Conservation (phyloP, 345 rosid species). For the Syzygium oleosum region DNA sequence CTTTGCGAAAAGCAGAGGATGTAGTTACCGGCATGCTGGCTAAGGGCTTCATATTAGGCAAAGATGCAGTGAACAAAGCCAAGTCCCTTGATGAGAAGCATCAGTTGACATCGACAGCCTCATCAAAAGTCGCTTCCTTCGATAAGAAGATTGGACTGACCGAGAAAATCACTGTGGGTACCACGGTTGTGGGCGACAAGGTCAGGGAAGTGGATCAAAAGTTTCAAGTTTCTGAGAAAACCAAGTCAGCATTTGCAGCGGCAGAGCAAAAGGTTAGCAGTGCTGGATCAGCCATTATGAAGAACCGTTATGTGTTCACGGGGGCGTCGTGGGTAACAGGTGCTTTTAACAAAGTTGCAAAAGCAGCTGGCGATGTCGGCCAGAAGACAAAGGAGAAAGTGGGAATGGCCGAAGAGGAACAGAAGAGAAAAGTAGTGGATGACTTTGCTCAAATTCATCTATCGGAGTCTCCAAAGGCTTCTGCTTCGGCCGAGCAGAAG, state of each 20-base stretch:
- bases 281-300: slow-evolving; percentile 93
- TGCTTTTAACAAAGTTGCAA: slow-evolving; percentile 71
- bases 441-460: slow-evolving; percentile 79
- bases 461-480: slow-evolving; percentile 66
- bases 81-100: slow-evolving; percentile 84
- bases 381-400: slow-evolving; percentile 91
- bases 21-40: slow-evolving; percentile 90
- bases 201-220: slow-evolving; percentile 92
- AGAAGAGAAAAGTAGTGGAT: slow-evolving; percentile 77
- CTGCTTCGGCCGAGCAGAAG: slow-evolving; percentile 18
- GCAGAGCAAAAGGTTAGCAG: slow-evolving; percentile 82
- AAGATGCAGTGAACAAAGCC: slow-evolving; percentile 84
- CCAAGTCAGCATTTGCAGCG: slow-evolving; percentile 77
- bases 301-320: slow-evolving; percentile 71
- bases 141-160: slow-evolving; percentile 82
- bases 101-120: slow-evolving; percentile 80
- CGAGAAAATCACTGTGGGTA: slow-evolving; percentile 73
- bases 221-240: slow-evolving; percentile 92
- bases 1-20: slow-evolving; percentile 80
- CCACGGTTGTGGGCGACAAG: slow-evolving; percentile 66
- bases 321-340: slow-evolving; percentile 85
- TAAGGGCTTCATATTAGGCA: slow-evolving; percentile 80
- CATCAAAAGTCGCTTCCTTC: slow-evolving; percentile 74
- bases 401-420: slow-evolving; percentile 69
- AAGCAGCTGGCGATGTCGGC: slow-evolving; percentile 95